Evolutionary conservation across 140 eudicot genomes (phyloP).

Genomic region (Erigeron philadelphicus): DNA sequence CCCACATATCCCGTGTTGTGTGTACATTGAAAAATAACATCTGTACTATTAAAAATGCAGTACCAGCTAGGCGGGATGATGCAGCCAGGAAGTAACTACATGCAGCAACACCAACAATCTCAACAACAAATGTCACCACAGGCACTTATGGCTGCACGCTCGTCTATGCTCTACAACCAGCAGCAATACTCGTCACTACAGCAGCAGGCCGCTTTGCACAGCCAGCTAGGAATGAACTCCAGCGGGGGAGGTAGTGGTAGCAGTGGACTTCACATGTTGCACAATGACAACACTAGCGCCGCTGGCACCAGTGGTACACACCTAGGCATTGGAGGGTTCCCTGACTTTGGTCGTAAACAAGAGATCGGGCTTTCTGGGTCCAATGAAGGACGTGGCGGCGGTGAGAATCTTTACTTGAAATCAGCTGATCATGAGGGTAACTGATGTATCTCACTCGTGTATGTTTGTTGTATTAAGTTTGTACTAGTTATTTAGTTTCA

Average conservation of each 20-base stretch:
- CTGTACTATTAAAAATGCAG: slow-evolving; percentile 31
- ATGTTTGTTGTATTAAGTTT: background rate
- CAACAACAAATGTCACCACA: slow-evolving; percentile 84
- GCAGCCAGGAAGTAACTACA: slow-evolving; percentile 67
- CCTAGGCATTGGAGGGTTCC: slow-evolving; percentile 51
- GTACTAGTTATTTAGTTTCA: slow-evolving; percentile 19
- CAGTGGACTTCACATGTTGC: slow-evolving; percentile 68
- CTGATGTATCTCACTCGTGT: slow-evolving; percentile 21
- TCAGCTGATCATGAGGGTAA: slow-evolving; percentile 57
- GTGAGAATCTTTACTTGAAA: slow-evolving; percentile 72
- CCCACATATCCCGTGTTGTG: too few species aligned
- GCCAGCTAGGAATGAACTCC: slow-evolving; percentile 70
- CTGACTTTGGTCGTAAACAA: slow-evolving; percentile 65
- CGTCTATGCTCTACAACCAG: slow-evolving; percentile 73
- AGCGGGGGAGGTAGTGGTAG: slow-evolving; percentile 37
- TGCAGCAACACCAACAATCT: slow-evolving; percentile 73
- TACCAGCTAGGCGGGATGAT: slow-evolving; percentile 45
- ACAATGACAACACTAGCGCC: slow-evolving; percentile 36
- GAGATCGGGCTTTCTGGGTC: slow-evolving; percentile 46
- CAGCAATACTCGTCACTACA: slow-evolving; percentile 70
- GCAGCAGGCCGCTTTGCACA: slow-evolving; percentile 64
- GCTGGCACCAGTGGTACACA: slow-evolving; percentile 40
- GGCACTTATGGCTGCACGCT: slow-evolving; percentile 87
- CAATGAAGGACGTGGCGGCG: slow-evolving; percentile 51
- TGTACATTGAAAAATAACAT: background rate